These are phyloP conservation scores for Verticillium longisporum DNA, from an alignment of 2,329 filamentous ascomycete species.

Conservation along the genomic window DNA sequence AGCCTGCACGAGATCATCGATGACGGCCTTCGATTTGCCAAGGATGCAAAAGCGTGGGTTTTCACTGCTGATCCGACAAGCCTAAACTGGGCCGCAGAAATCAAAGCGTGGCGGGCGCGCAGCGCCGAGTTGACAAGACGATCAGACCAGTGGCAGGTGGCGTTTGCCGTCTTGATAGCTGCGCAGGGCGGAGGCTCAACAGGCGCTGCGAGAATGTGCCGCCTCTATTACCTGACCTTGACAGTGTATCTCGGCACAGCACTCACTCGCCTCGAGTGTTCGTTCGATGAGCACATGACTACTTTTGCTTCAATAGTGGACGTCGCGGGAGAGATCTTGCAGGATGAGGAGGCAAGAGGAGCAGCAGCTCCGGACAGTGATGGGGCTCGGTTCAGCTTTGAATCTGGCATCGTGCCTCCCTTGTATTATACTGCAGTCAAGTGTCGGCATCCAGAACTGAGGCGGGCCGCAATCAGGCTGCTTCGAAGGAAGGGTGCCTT, in stretches of 20 bases:
- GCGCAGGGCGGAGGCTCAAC: conserved; percentile 5
- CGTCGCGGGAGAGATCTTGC: conserved; percentile 14
- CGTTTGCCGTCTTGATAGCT: conserved; percentile 21
- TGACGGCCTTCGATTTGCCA: conserved; percentile 28
- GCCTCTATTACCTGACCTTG: conserved; percentile 27
- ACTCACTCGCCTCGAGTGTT: conserved; percentile 21
- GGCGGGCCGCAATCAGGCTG: conserved; percentile 29
- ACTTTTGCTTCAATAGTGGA: conserved; percentile 30
- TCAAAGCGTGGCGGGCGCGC: not conserved
- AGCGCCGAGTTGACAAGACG: not conserved
- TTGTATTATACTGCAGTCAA: conserved; percentile 32
- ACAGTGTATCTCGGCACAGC: conserved; percentile 24
- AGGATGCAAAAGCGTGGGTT: conserved; percentile 16
- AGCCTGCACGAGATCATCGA: conserved; percentile 31
- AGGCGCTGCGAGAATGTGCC: conserved; percentile 20
- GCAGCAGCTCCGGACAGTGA: conserved; percentile 4
- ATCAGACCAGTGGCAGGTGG: conserved; percentile 20
- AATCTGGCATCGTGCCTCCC: conserved; percentile 33
- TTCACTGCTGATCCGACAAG: conserved; percentile 10
- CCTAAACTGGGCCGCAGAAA: not conserved
- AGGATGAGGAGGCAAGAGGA: conserved; percentile 1
- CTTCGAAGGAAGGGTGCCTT: conserved; percentile 22
- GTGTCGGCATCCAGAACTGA: conserved; percentile 32
- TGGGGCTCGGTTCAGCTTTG: conserved; percentile 29
- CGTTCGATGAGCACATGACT: conserved; percentile 25